Evolutionary conservation across 2,329 filamentous ascomycete genomes (phyloP).

Genomic region (Fusarium proliferatum): DNA sequence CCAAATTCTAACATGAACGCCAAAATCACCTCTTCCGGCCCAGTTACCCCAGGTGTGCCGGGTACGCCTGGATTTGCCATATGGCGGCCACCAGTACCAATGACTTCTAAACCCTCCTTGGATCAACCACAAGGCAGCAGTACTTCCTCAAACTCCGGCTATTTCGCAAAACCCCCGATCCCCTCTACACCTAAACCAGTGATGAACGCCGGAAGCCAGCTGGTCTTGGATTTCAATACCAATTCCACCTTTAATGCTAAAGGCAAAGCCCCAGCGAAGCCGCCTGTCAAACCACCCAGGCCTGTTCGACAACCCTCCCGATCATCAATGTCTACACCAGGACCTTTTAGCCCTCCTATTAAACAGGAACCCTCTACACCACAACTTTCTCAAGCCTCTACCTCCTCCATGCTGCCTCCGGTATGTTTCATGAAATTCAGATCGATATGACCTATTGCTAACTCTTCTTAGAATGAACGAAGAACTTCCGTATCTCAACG

Average conservation of each 20-base stretch:
- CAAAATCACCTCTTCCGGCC: slow-evolving; percentile 31
- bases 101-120: slow-evolving; percentile 39
- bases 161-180: slow-evolving; percentile 52
- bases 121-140: slow-evolving; percentile 38
- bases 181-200: slow-evolving; percentile 54
- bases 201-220: slow-evolving; percentile 49
- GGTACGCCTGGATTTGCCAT: slow-evolving; percentile 53
- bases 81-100: slow-evolving; percentile 51
- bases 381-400: slow-evolving; percentile 39
- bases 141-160: slow-evolving; percentile 41
- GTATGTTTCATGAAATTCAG: slow-evolving; percentile 39
- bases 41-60: slow-evolving; percentile 37
- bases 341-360: slow-evolving; percentile 41
- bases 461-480: slow-evolving; percentile 42
- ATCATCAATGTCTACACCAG: slow-evolving; percentile 37
- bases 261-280: slow-evolving; percentile 51
- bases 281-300: slow-evolving; percentile 45
- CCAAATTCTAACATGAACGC: slow-evolving; percentile 40
- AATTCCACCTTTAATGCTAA: slow-evolving; percentile 48
- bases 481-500: slow-evolving; percentile 46
- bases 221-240: slow-evolving; percentile 52
- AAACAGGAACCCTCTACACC: slow-evolving; percentile 49
- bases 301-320: slow-evolving; percentile 41
- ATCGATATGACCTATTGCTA: not conserved
- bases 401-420: slow-evolving; percentile 40